These are phyloP conservation scores for Alternaria sp. DNA, from an alignment of 2,329 filamentous ascomycete species.

Conservation along the genomic window DNA sequence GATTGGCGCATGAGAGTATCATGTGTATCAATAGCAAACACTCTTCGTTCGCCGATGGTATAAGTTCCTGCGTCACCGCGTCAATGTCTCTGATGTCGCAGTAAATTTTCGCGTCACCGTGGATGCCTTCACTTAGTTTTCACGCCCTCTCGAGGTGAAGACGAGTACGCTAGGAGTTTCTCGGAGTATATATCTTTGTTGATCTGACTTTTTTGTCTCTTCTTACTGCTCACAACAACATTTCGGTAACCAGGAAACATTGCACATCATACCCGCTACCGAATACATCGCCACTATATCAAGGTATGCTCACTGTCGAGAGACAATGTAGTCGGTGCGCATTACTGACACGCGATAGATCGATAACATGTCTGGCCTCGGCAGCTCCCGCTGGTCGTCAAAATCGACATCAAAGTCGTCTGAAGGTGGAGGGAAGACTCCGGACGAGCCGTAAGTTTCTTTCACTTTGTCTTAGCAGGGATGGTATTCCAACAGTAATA, in stretches of 20 bases:
- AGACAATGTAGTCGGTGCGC: too few relatives aligned
- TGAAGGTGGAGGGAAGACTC: too few relatives aligned
- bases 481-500: neutral
- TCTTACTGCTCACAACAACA: neutral
- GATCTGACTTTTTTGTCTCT: neutral
- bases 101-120: neutral
- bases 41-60: neutral
- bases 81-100: neutral
- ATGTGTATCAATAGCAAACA: neutral
- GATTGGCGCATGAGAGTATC: neutral
- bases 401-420: neutral
- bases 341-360: neutral
- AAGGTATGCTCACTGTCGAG: too few relatives aligned
- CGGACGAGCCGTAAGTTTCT: neutral
- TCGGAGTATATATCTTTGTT: neutral
- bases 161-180: neutral
- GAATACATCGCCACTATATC: too few relatives aligned
- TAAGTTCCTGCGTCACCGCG: neutral
- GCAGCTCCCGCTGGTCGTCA: neutral
- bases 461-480: neutral
- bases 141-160: neutral
- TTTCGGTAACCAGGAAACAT: accelerated
- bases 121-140: neutral
- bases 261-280: accelerated
- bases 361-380: neutral